A percentile compares a stretch with the other conserved stretches of the same genome.
These are phyloP conservation scores for Candida tallmaniae DNA, from an alignment of 805 yeast species.

Conservation along the genomic window DNA sequence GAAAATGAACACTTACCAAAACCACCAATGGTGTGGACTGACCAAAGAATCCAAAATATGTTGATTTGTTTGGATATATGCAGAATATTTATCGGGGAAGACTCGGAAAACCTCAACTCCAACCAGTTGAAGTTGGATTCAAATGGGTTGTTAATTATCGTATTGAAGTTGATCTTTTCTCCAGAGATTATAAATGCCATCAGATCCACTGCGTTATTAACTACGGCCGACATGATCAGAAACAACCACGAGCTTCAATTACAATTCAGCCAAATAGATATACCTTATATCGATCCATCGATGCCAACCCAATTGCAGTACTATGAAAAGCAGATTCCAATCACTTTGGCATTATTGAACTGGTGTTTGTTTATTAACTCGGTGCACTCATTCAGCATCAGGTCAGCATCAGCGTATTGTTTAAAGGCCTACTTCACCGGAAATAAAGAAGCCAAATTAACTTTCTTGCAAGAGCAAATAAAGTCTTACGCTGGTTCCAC, in stretches of 20 bases:
- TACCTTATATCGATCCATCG: conserved; percentile 84
- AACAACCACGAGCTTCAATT: conserved; percentile 64
- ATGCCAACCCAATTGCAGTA: conserved; percentile 41
- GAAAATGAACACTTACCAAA: conserved; percentile 10
- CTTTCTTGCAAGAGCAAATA: conserved; percentile 67
- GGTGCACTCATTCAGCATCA: conserved; percentile 75
- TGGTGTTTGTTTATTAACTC: conserved; percentile 83
- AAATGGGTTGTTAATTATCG: conserved; percentile 60
- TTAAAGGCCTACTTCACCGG: conserved; percentile 64
- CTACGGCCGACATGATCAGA: conserved; percentile 73
- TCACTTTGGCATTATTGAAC: conserved; percentile 64
- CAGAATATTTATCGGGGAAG: conserved; percentile 64
- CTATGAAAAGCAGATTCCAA: conserved; percentile 50
- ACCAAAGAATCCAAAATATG: conserved; percentile 66
- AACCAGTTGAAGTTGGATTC: conserved; percentile 61
- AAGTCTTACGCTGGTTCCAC: conserved; percentile 21
- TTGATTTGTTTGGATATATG: conserved; percentile 67
- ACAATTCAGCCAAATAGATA: conserved; percentile 77
- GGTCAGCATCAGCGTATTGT: conserved; percentile 67
- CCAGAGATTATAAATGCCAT: conserved; percentile 59
- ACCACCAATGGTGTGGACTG: conserved; percentile 64
- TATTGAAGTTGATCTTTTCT: conserved; percentile 67
- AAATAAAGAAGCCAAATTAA: conserved; percentile 55
- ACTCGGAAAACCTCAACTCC: conserved; percentile 54
- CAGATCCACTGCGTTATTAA: conserved; percentile 62